Evolutionary conservation across 106 monocot genomes (phyloP).

Genomic region (Phalaenopsis aphrodite): DNA sequence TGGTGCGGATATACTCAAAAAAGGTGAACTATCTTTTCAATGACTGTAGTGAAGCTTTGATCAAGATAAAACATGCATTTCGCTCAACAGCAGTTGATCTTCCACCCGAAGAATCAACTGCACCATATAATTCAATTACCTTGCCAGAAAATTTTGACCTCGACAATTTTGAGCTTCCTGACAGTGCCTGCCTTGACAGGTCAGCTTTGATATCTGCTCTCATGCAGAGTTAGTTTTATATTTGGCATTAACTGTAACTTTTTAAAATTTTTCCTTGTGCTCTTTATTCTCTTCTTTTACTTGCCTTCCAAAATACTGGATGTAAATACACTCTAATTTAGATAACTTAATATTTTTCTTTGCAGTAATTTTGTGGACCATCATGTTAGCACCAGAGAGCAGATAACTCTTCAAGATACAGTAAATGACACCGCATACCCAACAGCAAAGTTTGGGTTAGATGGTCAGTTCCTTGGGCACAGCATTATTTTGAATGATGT

Average conservation of each 20-base stretch:
- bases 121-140: constrained; percentile 98
- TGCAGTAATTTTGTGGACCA: constrained; percentile 89
- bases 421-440: constrained; percentile 48
- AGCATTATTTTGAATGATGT: not conserved
- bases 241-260: not conserved
- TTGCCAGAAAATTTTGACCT: constrained; percentile 99
- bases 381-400: constrained; percentile 96
- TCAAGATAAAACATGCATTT: constrained; percentile 98
- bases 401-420: constrained; percentile 96
- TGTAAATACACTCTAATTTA: not conserved
- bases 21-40: constrained; percentile 99
- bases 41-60: constrained; percentile 97
- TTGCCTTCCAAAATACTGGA: not conserved
- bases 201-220: constrained; percentile 22
- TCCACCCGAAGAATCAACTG: constrained; percentile 98
- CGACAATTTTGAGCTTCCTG: constrained; percentile 97
- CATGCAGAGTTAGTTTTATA: not conserved
- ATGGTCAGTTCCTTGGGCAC: constrained; percentile 17
- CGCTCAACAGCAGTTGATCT: constrained; percentile 95
- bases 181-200: constrained; percentile 58
- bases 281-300: not conserved
- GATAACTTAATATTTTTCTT: not conserved
- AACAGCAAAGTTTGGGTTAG: constrained; percentile 82
- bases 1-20: constrained; percentile 97
- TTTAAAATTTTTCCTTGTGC: not conserved